Base-by-base conservation (phyloP, 2,329 filamentous ascomycete species). In the Penicillium carneum region DNA sequence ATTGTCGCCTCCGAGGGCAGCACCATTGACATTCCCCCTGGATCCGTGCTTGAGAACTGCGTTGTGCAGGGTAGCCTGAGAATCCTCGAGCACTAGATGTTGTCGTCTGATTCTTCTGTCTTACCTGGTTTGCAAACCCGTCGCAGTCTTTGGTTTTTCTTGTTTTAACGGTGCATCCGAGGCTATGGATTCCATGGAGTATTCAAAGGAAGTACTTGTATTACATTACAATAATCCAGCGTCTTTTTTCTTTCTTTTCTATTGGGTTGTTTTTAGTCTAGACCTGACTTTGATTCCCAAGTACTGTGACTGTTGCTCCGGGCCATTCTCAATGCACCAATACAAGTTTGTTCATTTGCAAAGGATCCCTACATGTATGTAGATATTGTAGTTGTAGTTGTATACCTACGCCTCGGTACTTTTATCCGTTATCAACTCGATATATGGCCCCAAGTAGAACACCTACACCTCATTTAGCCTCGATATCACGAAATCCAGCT, bases 1-100 rank as follows among this genome's bases (percentile, higher is more conserved):
- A 99, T 99, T 71, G 95, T 99, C 55, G 95, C 95, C 31, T 97
- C 93, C 48, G 95, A 99, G 83, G 94, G 94, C 71, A 93, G 91
- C 84, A 99, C 95, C 67, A 99, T 99, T 74, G 95, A 99, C 78
- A 90, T 99, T 72, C 95, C 95, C 55, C 94, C 95, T 20, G 95
- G 95, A 77, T 97, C 93, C 20, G 92, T 99, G 73, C 86, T 99
- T 62, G 95, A 99, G 86, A 99, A 99, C 82, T 95, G 98, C 14
- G 95, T 99, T 53, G 95, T 99, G 60, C 95, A 99, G 86, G 95
- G 95, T 75, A 97, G 93, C 81, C 87, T 99, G 86, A 84, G 88
- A 74, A 82, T 89, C 75, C 80, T 89, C 68, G 87, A 89, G 82
- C 87, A 89, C 78, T 89, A 87, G 69, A 66, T 64, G 47, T 45